Percentiles rank a stretch among this genome's conserved stretches.
Conservation (phyloP, 73 alveolate species). For the Stentor roeselii region DNA sequence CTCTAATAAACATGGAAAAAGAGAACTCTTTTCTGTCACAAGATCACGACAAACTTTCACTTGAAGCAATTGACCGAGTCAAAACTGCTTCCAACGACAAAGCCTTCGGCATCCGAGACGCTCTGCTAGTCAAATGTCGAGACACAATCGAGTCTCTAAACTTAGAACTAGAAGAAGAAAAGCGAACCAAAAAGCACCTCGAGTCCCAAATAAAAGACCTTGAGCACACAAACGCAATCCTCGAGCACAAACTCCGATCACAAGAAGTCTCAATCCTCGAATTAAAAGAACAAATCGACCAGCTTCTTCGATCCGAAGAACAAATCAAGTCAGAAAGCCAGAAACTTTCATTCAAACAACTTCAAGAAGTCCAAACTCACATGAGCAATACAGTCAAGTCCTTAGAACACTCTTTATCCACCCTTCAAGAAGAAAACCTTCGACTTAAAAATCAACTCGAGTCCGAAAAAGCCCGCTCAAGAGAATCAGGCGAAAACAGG, state of each 20-base stretch:
- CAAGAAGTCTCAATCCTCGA: neutral
- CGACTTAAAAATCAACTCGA: neutral
- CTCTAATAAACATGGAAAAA: neutral
- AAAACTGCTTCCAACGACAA: neutral
- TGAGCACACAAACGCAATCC: neutral
- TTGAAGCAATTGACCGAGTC: neutral
- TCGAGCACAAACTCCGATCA: neutral
- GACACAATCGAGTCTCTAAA: conserved; percentile 66
- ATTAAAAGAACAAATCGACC: neutral
- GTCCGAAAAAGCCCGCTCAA: neutral
- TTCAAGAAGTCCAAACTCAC: neutral
- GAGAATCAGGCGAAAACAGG: neutral
- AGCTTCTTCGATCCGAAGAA: neutral
- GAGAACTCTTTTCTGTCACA: neutral
- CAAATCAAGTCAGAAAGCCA: neutral
- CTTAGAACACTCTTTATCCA: neutral
- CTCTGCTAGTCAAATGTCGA: conserved; percentile 58
- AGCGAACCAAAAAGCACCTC: conserved; percentile 27
- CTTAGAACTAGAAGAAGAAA: conserved; percentile 59
- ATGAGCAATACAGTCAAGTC: neutral
- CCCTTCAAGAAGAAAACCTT: neutral
- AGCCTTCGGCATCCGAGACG: conserved; percentile 36
- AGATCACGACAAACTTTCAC: neutral
- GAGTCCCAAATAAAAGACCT: neutral
- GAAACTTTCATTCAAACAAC: neutral